Evolutionary conservation across 208 protist genomes (phyloP).

Genomic region (Eutreptiella sp.): DNA sequence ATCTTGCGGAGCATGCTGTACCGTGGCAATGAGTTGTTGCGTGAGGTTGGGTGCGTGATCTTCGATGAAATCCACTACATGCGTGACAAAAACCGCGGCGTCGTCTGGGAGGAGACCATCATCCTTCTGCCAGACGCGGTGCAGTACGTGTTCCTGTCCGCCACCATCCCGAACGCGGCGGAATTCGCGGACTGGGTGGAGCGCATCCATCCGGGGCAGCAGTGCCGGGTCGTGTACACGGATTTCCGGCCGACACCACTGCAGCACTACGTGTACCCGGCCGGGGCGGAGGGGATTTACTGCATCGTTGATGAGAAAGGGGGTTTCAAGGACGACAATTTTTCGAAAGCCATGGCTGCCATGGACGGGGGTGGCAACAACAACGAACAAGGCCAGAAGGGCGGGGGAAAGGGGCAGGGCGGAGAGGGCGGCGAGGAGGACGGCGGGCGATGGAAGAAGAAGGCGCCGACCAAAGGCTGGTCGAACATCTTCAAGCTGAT

Average conservation of each 20-base stretch:
- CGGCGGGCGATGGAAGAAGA: slow-evolving; percentile 16
- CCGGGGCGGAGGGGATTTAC: slow-evolving; percentile 91
- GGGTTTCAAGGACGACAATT: slow-evolving; percentile 91
- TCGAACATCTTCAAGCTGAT: slow-evolving; percentile 87
- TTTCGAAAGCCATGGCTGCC: slow-evolving; percentile 83
- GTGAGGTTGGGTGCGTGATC: slow-evolving; percentile 98
- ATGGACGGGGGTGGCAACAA: slow-evolving; percentile 44
- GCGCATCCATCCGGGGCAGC: slow-evolving; percentile 87
- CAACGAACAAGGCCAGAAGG: not conserved
- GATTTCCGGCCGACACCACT: slow-evolving; percentile 98
- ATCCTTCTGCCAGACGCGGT: slow-evolving; percentile 96
- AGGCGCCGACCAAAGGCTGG: slow-evolving; percentile 31
- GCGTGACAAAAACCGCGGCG: slow-evolving; percentile 96
- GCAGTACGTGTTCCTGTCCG: slow-evolving; percentile 99
- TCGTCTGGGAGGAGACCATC: slow-evolving; percentile 99
- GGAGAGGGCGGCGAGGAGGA: slow-evolving; percentile 26
- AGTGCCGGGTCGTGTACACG: slow-evolving; percentile 98
- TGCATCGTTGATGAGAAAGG: slow-evolving; percentile 92
- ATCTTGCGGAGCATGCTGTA: slow-evolving; percentile 99
- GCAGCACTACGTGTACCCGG: slow-evolving; percentile 97
- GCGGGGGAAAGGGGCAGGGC: slow-evolving; percentile 26
- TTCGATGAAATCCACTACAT: slow-evolving; percentile 99
- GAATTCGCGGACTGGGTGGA: slow-evolving; percentile 99
- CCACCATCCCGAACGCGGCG: slow-evolving; percentile 99
- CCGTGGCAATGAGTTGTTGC: slow-evolving; percentile 94